Percentiles rank a stretch among this genome's conserved stretches.
These are phyloP conservation scores for Beauveria sp. DNA, from an alignment of 2,329 filamentous ascomycete genomes.

Conservation along the genomic window DNA sequence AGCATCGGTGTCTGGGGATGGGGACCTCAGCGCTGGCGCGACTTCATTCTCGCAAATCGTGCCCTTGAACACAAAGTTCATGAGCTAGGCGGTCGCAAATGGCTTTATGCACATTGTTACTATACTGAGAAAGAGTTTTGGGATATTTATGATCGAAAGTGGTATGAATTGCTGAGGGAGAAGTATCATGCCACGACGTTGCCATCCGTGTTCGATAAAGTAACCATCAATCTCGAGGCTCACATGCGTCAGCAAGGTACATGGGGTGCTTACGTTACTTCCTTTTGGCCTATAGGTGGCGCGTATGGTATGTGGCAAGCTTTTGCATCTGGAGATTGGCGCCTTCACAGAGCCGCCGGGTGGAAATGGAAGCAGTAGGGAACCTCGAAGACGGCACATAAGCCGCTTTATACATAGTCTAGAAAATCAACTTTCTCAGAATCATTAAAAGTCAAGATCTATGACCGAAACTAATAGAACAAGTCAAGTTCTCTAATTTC, in stretches of 20 bases:
- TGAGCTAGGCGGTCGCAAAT: conserved; percentile 66
- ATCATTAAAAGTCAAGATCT: too few relatives aligned
- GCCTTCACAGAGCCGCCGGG: too few relatives aligned
- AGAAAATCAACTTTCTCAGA: too few relatives aligned
- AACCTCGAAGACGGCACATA: too few relatives aligned
- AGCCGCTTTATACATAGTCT: too few relatives aligned
- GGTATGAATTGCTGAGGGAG: conserved; percentile 51
- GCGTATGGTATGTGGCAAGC: too few relatives aligned
- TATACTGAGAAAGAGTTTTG: conserved; percentile 62
- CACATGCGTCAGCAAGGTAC: neutral
- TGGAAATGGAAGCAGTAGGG: too few relatives aligned
- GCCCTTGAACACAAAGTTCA: conserved; percentile 60
- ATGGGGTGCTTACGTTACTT: neutral
- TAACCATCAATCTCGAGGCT: conserved; percentile 36
- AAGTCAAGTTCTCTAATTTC: too few relatives aligned
- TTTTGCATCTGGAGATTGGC: too few relatives aligned
- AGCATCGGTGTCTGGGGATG: conserved; percentile 67
- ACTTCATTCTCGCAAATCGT: conserved; percentile 51
- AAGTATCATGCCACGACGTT: conserved; percentile 52
- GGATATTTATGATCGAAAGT: conserved; percentile 46
- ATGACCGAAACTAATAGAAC: too few relatives aligned
- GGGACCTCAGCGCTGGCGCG: conserved; percentile 40
- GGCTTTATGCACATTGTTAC: conserved; percentile 74
- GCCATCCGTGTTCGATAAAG: conserved; percentile 60
- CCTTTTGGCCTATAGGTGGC: too few relatives aligned